A percentile compares a stretch with the other conserved stretches of the same genome.
Conservation (phyloP, 2,329 filamentous ascomycete species). For the Fusarium sp. region DNA sequence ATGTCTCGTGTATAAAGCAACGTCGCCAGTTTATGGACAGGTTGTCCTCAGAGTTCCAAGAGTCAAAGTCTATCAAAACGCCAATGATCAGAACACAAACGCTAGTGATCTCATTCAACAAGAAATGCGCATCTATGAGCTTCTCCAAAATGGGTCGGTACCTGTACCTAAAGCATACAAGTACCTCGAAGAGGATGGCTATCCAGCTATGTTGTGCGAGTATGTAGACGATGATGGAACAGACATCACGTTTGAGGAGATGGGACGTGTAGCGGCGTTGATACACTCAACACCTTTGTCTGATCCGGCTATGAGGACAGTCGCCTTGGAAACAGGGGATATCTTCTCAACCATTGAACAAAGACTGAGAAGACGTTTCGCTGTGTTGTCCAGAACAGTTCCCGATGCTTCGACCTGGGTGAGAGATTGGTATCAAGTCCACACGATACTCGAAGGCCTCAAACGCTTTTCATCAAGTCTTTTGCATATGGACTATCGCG, state of each 20-base stretch:
- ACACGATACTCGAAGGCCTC: background rate
- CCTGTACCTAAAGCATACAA: background rate
- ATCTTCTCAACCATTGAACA: background rate
- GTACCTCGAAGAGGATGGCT: background rate
- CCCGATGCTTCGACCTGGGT: background rate
- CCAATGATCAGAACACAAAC: background rate
- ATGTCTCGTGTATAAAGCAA: slow-evolving; percentile 18
- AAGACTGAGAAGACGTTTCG: slow-evolving; percentile 7
- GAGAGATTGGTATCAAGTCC: background rate
- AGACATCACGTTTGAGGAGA: background rate
- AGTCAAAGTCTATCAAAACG: slow-evolving; percentile 15
- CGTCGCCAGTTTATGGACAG: background rate
- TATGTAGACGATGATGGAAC: slow-evolving; percentile 14
- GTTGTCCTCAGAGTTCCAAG: slow-evolving; percentile 12
- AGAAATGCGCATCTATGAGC: slow-evolving; percentile 6
- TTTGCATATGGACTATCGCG: slow-evolving; percentile 19
- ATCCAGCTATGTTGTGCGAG: slow-evolving; percentile 18
- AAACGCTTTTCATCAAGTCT: background rate
- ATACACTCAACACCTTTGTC: background rate
- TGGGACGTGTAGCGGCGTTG: slow-evolving; percentile 8
- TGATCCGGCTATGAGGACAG: accelerated
- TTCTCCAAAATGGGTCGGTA: background rate
- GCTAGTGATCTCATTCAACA: background rate
- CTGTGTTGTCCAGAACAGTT: background rate
- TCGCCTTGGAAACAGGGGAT: background rate